Conservation (phyloP, 306 rosid species). For the Quercus wislizeni region DNA sequence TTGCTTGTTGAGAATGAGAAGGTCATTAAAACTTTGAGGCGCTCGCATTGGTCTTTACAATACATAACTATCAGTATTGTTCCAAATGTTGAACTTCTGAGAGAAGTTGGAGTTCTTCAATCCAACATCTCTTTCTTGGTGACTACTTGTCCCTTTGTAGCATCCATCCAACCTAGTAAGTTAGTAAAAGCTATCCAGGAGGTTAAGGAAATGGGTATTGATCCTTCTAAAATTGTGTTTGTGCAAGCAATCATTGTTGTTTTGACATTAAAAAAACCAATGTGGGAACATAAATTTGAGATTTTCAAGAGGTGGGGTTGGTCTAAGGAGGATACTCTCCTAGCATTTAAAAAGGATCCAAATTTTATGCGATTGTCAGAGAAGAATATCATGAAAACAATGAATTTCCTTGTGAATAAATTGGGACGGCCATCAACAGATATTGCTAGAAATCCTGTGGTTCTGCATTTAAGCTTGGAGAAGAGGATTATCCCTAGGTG, state of each 20-base stretch:
- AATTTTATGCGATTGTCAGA: no score
- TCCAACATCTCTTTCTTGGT: not conserved
- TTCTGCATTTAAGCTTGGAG: no score
- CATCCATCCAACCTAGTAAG: not conserved
- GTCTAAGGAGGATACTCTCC: constrained; percentile 5
- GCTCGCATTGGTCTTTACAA: not conserved
- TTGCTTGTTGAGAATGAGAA: constrained; percentile 16
- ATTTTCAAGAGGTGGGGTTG: constrained; percentile 28
- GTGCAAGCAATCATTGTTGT: constrained; percentile 18
- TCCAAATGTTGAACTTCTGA: constrained; percentile 23
- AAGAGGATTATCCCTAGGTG: no score
- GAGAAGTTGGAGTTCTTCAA: constrained; percentile 26
- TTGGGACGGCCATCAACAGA: no score
- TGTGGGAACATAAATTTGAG: constrained; percentile 16
- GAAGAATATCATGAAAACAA: no score
- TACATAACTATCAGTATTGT: not conserved
- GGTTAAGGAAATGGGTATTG: constrained; percentile 21
- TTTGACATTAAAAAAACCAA: not conserved
- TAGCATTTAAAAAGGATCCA: no score
- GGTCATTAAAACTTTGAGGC: not conserved
- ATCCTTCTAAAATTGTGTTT: constrained; percentile 3
- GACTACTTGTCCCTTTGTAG: not conserved
- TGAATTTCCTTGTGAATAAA: no score
- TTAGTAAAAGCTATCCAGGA: constrained; percentile 7
- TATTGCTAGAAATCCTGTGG: no score